Conservation (phyloP, 495 filamentous ascomycete genomes). For the Penicillium dipodomyicola region DNA sequence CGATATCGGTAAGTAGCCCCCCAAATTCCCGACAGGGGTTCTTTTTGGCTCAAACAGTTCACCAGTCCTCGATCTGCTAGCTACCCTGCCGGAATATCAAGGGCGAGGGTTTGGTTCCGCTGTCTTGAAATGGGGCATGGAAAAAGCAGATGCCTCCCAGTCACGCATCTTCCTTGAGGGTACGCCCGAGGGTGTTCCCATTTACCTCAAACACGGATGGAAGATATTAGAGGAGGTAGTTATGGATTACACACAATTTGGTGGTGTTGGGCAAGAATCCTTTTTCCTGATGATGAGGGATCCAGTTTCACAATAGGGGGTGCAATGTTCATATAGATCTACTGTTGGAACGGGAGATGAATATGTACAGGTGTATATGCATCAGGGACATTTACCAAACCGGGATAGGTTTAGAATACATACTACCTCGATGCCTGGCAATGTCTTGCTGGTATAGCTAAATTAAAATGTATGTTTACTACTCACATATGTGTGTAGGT, state of each 20-base stretch:
- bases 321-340: not conserved
- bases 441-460: no score
- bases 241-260: constrained; percentile 33
- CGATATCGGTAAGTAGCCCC: constrained; percentile 27
- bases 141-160: constrained; percentile 47
- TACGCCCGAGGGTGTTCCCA: constrained; percentile 45
- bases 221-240: constrained; percentile 36
- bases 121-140: constrained; percentile 49
- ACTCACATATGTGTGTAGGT: not conserved
- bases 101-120: constrained; percentile 49
- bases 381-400: no score
- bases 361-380: no score
- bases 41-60: not conserved
- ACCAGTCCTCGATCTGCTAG: constrained; percentile 46
- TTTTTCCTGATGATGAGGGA: constrained; percentile 30
- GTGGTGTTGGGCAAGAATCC: constrained; percentile 15
- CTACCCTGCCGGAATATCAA: constrained; percentile 45
- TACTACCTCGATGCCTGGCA: not conserved
- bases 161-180: constrained; percentile 53
- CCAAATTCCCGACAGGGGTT: not conserved
- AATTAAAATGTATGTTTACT: no score
- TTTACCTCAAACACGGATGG: constrained; percentile 59
- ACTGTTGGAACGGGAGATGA: no score
- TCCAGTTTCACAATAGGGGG: constrained; percentile 9
- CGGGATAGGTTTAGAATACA: not conserved